phyloP scores from a whole-genome alignment of 441 rosid genomes.

The Erodium chrysanthum region DNA sequence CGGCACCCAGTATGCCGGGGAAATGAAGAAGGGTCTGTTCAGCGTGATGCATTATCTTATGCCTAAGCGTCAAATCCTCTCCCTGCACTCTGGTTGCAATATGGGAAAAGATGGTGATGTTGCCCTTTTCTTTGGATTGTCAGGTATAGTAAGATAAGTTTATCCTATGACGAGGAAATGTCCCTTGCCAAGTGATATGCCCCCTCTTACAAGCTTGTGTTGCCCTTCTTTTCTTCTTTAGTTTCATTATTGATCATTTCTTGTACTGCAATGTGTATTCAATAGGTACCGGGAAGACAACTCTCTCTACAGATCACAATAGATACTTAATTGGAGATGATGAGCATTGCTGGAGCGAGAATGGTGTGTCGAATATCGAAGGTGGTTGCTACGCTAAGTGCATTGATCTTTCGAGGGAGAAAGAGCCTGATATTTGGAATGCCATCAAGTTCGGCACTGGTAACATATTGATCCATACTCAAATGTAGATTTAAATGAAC shows the following conservation, averaged over 20 bases:
- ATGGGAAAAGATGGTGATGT: constrained; percentile 99
- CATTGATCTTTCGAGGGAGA: constrained; percentile 78
- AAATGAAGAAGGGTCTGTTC: constrained; percentile 99
- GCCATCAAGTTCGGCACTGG: constrained; percentile 96
- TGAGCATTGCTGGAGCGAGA: constrained; percentile 89
- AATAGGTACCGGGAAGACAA: constrained; percentile 88
- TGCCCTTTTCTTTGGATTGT: constrained; percentile 97
- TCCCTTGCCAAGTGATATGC: too few species aligned
- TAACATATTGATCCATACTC: constrained; percentile 14
- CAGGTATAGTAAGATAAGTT: constrained; percentile 65
- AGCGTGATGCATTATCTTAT: constrained; percentile 98
- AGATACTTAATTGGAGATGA: constrained; percentile 87
- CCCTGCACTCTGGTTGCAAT: constrained; percentile 97
- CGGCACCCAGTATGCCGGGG: constrained; percentile 98
- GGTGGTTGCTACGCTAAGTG: constrained; percentile 99
- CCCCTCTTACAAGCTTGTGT: too few species aligned
- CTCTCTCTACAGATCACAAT: constrained; percentile 88
- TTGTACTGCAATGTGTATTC: constrained; percentile 10
- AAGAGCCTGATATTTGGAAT: constrained; percentile 93
- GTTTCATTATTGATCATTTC: constrained; percentile 13
- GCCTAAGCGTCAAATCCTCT: constrained; percentile 95
- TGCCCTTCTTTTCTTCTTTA: not conserved
- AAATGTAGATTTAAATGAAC: too few species aligned
- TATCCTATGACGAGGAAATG: constrained; percentile 1
- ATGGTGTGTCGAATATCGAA: constrained; percentile 89